Conservation (phyloP, 192 early-diverging fungal species). For the Chytriomyces sp. region DNA sequence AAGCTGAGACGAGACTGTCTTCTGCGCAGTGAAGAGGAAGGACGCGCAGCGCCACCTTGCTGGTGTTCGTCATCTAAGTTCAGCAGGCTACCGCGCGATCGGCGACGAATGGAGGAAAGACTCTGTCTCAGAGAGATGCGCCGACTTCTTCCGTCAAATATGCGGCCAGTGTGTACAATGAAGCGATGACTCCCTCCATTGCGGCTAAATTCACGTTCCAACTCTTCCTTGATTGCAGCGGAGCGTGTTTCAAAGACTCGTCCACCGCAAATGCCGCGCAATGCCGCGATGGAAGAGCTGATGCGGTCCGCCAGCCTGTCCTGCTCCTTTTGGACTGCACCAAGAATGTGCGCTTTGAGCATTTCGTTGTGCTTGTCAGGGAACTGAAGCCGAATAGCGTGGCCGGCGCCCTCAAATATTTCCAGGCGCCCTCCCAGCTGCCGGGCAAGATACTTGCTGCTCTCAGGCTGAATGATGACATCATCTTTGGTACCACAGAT, state of each 20-base stretch:
- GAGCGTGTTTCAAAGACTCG: slow-evolving; percentile 2
- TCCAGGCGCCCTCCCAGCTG: slow-evolving; percentile 32
- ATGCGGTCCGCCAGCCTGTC: slow-evolving; percentile 8
- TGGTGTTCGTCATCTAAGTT: neutral
- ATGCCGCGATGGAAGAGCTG: neutral
- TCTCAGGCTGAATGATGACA: slow-evolving; percentile 44
- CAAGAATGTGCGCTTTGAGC: slow-evolving; percentile 28
- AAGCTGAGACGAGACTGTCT: slow-evolving; percentile 9
- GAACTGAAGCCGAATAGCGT: slow-evolving; percentile 36
- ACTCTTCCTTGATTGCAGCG: neutral
- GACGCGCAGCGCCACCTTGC: neutral
- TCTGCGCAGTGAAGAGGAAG: neutral
- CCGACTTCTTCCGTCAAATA: neutral
- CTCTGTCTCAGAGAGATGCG: neutral
- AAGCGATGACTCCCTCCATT: slow-evolving; percentile 28
- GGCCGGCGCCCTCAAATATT: slow-evolving; percentile 42
- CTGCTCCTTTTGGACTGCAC: slow-evolving; percentile 16
- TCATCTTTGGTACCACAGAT: slow-evolving; percentile 44
- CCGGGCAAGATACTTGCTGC: slow-evolving; percentile 39
- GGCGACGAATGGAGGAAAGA: slow-evolving; percentile 4
- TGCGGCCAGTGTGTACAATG: neutral
- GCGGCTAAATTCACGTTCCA: slow-evolving; percentile 21
- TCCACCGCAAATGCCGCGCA: slow-evolving; percentile 13
- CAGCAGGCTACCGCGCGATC: slow-evolving; percentile 3
- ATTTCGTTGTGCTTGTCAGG: slow-evolving; percentile 32